Evolutionary conservation across 2,329 filamentous ascomycete species (phyloP), one percentile per base, ranked within the genome.

Genomic region (Aspergillus jensenii): DNA sequence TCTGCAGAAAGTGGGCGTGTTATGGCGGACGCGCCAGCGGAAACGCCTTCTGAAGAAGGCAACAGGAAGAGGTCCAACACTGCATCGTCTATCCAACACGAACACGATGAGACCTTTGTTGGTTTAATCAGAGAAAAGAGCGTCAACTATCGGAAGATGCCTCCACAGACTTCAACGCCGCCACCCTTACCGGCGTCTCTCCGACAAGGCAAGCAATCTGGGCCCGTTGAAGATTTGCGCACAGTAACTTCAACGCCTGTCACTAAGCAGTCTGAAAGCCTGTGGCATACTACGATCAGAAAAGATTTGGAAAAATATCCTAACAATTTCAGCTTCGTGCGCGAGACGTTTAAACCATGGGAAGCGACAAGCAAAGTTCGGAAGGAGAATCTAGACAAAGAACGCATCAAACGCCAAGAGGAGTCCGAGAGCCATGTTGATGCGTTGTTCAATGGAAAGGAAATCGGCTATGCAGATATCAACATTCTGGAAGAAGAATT

Each of bases 381-480:
- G 6, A 79, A 81, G 35, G 73, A 74, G 33, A 74, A 77, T 56
- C 67, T 81, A 35, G 81, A 83, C 9, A 71, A 72, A 25, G 80
- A 81, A 40, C 80, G 82, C 4, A 74, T 75, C 58, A 69, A 69
- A 53, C 79, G 83, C 14, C 80, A 82, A 65, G 78, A 81, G 55
- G 78, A 82, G 60, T 81, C 78, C 3, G 81, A 84, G 62, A 71
- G 71, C n/a, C 75, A 77, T 48, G 82, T 82, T 33, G 81, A 85
- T 61, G 74, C 76, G 1, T 72, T 85, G 1, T 85, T 84, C 71
- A 80, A 85, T 61, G 78, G 77, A 49, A 79, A 84, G 55, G 79
- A 84, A 62, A 84, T 85, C 45, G 82, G 81, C 0, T 85, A 85
- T 66, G 81, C 81, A 12, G 82, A 85, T 49, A 82, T 85, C 63